A percentile compares a stretch with the other conserved stretches of the same genome.
These are phyloP conservation scores for Astrocystis sublimbata DNA, from an alignment of 495 filamentous ascomycete species.

Conservation along the genomic window DNA sequence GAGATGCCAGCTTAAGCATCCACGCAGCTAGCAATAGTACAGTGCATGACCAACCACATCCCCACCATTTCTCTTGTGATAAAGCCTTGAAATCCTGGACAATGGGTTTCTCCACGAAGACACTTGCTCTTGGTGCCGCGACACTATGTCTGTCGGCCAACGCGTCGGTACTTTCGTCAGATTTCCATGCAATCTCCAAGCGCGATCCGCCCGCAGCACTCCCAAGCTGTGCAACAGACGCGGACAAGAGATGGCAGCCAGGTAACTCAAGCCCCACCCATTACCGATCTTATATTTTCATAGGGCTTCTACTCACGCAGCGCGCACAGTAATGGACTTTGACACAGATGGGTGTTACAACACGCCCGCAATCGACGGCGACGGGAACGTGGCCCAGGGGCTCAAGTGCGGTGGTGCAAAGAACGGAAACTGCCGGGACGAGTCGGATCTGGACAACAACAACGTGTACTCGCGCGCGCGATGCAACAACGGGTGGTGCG, in stretches of 20 bases:
- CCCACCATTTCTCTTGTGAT: no score
- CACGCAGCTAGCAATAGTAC: no score
- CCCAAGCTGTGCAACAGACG: conserved; percentile 6
- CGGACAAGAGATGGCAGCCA: conserved; percentile 15
- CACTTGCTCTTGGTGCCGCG: conserved; percentile 1
- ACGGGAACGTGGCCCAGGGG: conserved; percentile 21
- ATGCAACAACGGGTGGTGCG: conserved; percentile 36
- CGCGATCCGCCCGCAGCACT: conserved; percentile 12
- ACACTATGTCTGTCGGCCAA: conserved; percentile 6
- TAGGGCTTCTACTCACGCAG: background rate
- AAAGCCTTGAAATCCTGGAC: background rate
- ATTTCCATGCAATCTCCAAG: background rate
- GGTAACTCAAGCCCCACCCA: background rate
- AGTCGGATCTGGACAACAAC: conserved; percentile 24
- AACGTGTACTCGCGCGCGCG: conserved; percentile 35
- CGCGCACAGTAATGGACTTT: conserved; percentile 29
- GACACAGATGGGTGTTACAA: conserved; percentile 38
- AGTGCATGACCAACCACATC: no score
- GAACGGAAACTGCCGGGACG: conserved; percentile 23
- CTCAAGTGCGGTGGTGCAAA: conserved; percentile 8
- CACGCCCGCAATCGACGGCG: conserved; percentile 28
- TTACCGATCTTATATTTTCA: background rate
- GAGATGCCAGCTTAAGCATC: background rate
- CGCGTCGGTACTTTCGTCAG: background rate
- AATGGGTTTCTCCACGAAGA: conserved; percentile 5